phyloP scores from a whole-genome alignment of 176 grass and related monocot species.

The maize (Zea mays) region Zm-B73-REFERENCE-NAM-5.0 NC_050096.1:286724001-286724500 shows the following conservation, averaged over 20 bases:
- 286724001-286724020: neutral
- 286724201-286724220: neutral
- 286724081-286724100: neutral
- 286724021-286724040: slow-evolving; percentile 37
- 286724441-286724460: slow-evolving; percentile 47
- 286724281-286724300: neutral
- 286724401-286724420: slow-evolving; percentile 17
- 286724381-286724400: neutral
- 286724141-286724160: slow-evolving; percentile 1
- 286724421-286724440: neutral
- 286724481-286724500: neutral
- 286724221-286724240: no score
- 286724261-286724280: slow-evolving; percentile 14
- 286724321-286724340: slow-evolving; percentile 9
- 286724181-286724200: slow-evolving; percentile 34
- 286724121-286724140: slow-evolving; percentile 22
- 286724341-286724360: slow-evolving; percentile 6
- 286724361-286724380: neutral
- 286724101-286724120: neutral
- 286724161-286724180: slow-evolving; percentile 13
- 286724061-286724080: neutral
- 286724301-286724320: neutral
- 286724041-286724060: slow-evolving; percentile 18
- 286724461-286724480: slow-evolving; percentile 42
- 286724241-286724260: neutral